Evolutionary conservation across 2,329 filamentous ascomycete genomes (phyloP), one percentile per base, ranked within the genome.

Genomic region (Pyrenophora graminea): DNA sequence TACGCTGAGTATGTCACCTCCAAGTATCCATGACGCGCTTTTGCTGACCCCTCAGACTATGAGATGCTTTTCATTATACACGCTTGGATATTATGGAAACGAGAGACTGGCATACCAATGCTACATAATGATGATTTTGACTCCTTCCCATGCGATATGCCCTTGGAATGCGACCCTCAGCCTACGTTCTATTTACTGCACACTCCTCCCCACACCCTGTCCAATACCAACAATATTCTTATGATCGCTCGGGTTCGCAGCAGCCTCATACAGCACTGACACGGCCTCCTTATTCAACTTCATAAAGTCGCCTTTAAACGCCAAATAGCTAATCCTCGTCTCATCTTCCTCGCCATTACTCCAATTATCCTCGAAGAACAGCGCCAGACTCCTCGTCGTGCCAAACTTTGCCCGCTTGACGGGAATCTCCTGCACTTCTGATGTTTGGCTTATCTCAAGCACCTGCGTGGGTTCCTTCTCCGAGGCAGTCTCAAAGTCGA

Each of bases 271-370:
- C 54, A 96, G 67, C 63, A 97, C 93, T 62, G 88, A 91, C 6
- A 88, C 79, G 1, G 94, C 91, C 69, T 93, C 90, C 48, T 88
- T 82, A 39, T 88, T 94, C 67, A 96, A 75, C 70, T 86, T 85
- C 83, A 94, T 94, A 81, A 91, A 97, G 75, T 96, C 90, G 19
- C 94, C 94, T 76, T 90, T 92, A 79, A 99, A 97, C 1, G 90
- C 94, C 49, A 97, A 58, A 75, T 97, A 99, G 55, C 81, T 86
- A 2, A 97, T 72, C 41, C 85, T 82, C 38, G 90, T 93, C 48
- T 88, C 85, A 48, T 95, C 90, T 68, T 92, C 90, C 12, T 91
- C 89, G 0, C 85, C 90, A 9, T 70, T 67, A 40, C 85, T 82
- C 62, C 93, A 96, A 70, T 97, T 99, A 71, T 97, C 90, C 64